Conservation (phyloP, 2,329 filamentous ascomycete species). For the Trichoderma gracile region DNA sequence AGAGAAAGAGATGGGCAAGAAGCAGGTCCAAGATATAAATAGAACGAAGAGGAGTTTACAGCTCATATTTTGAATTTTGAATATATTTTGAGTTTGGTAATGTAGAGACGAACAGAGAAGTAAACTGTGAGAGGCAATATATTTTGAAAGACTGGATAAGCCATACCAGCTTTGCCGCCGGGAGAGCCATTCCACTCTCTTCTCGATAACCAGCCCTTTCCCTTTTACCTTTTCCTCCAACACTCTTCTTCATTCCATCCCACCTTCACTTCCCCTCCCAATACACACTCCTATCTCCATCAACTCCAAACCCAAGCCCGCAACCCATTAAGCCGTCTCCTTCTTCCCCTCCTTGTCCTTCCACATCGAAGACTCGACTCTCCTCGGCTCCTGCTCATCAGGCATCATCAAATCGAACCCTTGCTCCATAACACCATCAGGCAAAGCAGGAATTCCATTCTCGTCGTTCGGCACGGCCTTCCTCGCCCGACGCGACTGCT, state of each 20-base stretch:
- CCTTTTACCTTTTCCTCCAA: too few species aligned
- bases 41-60: background rate
- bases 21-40: background rate
- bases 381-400: slow-evolving; percentile 50
- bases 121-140: too few species aligned
- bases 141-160: too few species aligned
- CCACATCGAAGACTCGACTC: slow-evolving; percentile 37
- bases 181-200: too few species aligned
- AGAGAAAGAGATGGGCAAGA: background rate
- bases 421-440: slow-evolving; percentile 44
- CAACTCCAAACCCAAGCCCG: background rate
- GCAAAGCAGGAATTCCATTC: slow-evolving; percentile 43
- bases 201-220: too few species aligned
- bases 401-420: slow-evolving; percentile 54
- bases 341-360: background rate
- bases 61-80: too few species aligned
- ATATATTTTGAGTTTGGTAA: too few species aligned
- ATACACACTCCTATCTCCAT: background rate
- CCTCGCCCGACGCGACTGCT: slow-evolving; percentile 59
- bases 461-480: slow-evolving; percentile 37
- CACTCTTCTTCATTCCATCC: too few species aligned
- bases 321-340: background rate
- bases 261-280: too few species aligned
- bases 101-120: too few species aligned
- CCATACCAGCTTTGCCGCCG: too few species aligned